Evolutionary conservation across 1,139 yeast species (phyloP).

Genomic region (Blastobotrys persicus): DNA sequence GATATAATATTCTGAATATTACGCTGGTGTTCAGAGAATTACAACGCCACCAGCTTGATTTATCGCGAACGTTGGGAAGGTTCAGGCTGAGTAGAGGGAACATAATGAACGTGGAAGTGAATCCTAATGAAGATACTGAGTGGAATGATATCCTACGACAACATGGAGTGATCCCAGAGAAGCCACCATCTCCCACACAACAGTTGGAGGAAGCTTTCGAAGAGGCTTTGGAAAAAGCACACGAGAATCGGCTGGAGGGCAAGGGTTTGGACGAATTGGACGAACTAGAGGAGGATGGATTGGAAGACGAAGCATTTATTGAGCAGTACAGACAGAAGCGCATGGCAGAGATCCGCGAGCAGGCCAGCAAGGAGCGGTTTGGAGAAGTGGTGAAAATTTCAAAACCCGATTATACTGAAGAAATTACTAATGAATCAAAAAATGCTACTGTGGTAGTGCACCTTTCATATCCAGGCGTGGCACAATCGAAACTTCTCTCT

Average conservation of each 20-base stretch:
- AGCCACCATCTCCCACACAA: slow-evolving; percentile 84
- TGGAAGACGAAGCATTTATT: slow-evolving; percentile 68
- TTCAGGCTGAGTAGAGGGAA: neutral
- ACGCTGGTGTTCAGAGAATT: neutral
- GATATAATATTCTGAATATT: neutral
- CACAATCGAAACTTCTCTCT: slow-evolving; percentile 71
- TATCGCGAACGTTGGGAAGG: neutral
- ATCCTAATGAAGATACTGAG: slow-evolving; percentile 95
- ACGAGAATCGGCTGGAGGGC: slow-evolving; percentile 69
- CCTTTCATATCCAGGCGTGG: slow-evolving; percentile 62
- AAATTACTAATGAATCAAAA: slow-evolving; percentile 77
- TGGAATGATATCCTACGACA: slow-evolving; percentile 94
- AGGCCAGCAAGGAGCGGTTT: slow-evolving; percentile 61
- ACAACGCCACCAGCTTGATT: neutral
- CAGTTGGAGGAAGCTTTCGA: slow-evolving; percentile 85
- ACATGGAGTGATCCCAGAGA: slow-evolving; percentile 89
- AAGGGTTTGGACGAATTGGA: slow-evolving; percentile 77
- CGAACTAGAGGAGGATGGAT: slow-evolving; percentile 71
- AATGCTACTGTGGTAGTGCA: slow-evolving; percentile 63
- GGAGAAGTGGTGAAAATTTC: slow-evolving; percentile 76
- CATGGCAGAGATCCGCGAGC: slow-evolving; percentile 63
- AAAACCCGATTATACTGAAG: slow-evolving; percentile 83
- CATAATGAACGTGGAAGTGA: slow-evolving; percentile 74
- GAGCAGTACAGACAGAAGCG: slow-evolving; percentile 73
- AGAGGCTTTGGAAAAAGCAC: slow-evolving; percentile 74